Evolutionary conservation across 129 eudicot species (phyloP), one percentile per base, ranked within the genome.

Genomic region (Chrysanthemum seticuspe): DNA sequence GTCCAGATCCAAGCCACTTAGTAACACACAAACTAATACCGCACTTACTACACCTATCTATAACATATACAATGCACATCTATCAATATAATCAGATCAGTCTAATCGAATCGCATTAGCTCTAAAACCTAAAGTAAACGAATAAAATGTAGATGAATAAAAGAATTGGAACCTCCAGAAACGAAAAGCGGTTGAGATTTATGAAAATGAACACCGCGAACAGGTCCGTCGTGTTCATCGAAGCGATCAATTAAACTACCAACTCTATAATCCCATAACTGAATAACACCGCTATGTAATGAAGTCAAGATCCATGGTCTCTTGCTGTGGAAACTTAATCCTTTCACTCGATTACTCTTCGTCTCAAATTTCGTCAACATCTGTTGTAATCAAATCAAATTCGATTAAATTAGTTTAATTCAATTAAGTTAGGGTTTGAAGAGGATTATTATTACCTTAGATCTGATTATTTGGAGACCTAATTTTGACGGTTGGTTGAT

Each of bases 221-320:
- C 96, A 23, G 96, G 96, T 18, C 97, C 94, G 60, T 90, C 94
- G 40, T 90, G 94, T 77, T 90, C 97, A 25, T 87, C 94, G 31
- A 87, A 90, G 0, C 94, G 88, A 73, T 90, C 96, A 74, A 90
- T 83, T 59, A 90, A 87, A 19, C 91, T 90, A 51, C 96, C 96
- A 87, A 90, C 85, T 13, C 96, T 81, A 52, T 87, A 90, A 77
- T 90, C 83, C 83, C 83, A 79, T 66, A 79, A 75, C 75, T 79
- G 83, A 79, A 79, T 79, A 49, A 79, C 83, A 61, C 83, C 83
- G 68, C 83, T 79, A 29, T 79, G 83, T 67, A 79, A 79, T 61
- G 79, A 73, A 34, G 83, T 79, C 63, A 79, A 74, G 79, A 79
- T 79, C 83, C 78, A 79, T 4, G 83, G 83, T 48, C 83, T n/a